Percentiles rank a stretch among this genome's conserved stretches.
Evolutionary conservation across 2,329 filamentous ascomycete species (phyloP).

Genomic region (Ceratocystis ficicola): DNA sequence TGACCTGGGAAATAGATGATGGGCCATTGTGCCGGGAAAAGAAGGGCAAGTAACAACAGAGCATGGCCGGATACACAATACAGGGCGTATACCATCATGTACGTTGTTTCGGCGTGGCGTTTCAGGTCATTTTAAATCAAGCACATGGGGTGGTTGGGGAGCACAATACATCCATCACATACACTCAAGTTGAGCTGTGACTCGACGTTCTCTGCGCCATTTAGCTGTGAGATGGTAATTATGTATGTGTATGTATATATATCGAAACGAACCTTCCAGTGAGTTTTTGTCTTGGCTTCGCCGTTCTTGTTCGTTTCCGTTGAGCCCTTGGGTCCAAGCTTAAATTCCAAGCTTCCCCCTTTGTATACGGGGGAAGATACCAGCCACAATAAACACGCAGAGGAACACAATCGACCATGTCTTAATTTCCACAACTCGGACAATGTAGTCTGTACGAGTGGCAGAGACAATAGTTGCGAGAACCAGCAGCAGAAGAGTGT

Average conservation of each 20-base stretch:
- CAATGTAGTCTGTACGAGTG: slow-evolving; percentile 63
- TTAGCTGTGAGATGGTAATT: too few species aligned
- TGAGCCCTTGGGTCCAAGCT: neutral
- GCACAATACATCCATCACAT: too few species aligned
- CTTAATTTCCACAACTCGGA: slow-evolving; percentile 55
- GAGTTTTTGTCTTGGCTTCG: neutral
- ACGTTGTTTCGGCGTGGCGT: too few species aligned
- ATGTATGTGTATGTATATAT: too few species aligned
- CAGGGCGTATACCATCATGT: too few species aligned
- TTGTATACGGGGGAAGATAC: slow-evolving; percentile 67
- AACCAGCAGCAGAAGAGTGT: slow-evolving; percentile 57
- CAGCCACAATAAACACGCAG: slow-evolving; percentile 52
- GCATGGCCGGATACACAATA: too few species aligned
- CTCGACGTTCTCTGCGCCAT: too few species aligned
- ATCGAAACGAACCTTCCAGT: too few species aligned
- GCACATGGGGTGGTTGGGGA: too few species aligned
- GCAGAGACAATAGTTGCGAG: slow-evolving; percentile 64
- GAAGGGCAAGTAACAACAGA: neutral
- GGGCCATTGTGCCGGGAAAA: neutral
- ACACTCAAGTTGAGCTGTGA: too few species aligned
- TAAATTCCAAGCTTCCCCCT: slow-evolving; percentile 60
- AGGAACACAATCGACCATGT: slow-evolving; percentile 64
- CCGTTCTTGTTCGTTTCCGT: slow-evolving; percentile 6
- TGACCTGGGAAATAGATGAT: neutral
- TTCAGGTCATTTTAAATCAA: too few species aligned